These are phyloP conservation scores for Lachnellula subtilissima DNA, from an alignment of 2,329 filamentous ascomycete species.

Conservation along the genomic window DNA sequence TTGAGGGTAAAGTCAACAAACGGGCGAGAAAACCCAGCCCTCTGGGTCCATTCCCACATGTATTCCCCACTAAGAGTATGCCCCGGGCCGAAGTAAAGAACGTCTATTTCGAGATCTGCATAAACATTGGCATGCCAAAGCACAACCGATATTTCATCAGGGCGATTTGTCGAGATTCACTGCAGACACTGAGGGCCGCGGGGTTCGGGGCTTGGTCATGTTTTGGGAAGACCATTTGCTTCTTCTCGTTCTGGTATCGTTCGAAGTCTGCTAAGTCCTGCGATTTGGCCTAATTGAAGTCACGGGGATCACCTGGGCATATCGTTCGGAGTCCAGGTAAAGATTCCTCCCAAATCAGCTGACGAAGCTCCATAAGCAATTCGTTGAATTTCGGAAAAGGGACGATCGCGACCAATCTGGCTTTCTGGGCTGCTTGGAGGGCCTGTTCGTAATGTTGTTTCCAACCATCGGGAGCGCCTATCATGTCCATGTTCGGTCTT, in stretches of 20 bases:
- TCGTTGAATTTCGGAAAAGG: conserved; percentile 18
- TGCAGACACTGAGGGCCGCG: not conserved
- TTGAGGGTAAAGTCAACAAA: not conserved
- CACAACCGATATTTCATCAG: not conserved
- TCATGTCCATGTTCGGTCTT: too few relatives aligned
- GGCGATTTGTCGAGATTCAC: not conserved
- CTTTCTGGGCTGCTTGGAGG: not conserved
- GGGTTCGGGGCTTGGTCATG: not conserved
- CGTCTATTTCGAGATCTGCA: not conserved
- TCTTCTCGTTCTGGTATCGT: not conserved
- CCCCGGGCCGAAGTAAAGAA: not conserved
- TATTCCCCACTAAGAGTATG: not conserved
- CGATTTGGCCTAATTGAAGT: not conserved
- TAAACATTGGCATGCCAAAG: conserved; percentile 2
- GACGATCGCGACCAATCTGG: not conserved
- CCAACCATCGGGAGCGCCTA: not conserved
- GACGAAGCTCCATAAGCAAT: conserved; percentile 37
- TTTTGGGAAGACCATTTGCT: not conserved
- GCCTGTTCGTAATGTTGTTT: not conserved
- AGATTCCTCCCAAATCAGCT: conserved; percentile 28
- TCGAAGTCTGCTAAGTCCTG: not conserved
- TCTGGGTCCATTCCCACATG: not conserved
- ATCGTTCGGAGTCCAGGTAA: not conserved
- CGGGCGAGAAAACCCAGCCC: not conserved
- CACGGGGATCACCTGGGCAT: not conserved